These are phyloP conservation scores for Pythium oligandrum DNA, from an alignment of 352 stramenopile genomes.

Conservation along the genomic window DNA sequence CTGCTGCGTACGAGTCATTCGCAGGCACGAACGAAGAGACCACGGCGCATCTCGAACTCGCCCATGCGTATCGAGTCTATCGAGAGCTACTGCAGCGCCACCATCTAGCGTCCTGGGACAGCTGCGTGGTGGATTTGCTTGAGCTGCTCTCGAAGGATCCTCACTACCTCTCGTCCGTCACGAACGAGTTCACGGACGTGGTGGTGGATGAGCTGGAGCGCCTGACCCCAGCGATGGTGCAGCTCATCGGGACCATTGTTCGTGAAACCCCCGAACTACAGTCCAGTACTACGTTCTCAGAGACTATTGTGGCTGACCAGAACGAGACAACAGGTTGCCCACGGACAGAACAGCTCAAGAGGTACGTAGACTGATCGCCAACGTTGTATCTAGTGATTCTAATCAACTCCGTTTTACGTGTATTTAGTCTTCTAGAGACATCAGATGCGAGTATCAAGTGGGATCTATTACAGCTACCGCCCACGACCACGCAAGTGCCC, in stretches of 20 bases:
- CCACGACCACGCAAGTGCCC: no score
- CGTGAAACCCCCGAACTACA: constrained; percentile 27
- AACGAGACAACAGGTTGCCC: constrained; percentile 12
- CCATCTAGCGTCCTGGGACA: constrained; percentile 61
- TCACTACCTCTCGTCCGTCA: constrained; percentile 8
- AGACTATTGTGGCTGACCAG: no score
- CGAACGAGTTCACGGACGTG: constrained; percentile 52
- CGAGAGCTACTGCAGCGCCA: constrained; percentile 46
- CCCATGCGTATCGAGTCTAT: constrained; percentile 47
- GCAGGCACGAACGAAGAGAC: constrained; percentile 9
- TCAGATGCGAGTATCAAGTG: no score
- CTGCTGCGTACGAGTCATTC: constrained; percentile 32
- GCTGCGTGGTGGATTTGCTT: constrained; percentile 52
- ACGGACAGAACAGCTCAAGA: constrained; percentile 30
- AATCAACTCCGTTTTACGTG: no score
- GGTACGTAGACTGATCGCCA: neutral
- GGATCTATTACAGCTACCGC: no score
- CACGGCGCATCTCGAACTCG: constrained; percentile 25
- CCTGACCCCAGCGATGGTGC: constrained; percentile 64
- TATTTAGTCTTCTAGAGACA: no score
- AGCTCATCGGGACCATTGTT: constrained; percentile 35
- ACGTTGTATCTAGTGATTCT: no score
- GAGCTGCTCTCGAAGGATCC: constrained; percentile 10
- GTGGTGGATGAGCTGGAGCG: constrained; percentile 66
- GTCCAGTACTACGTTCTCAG: constrained; percentile 43